A percentile compares a stretch with the other conserved stretches of the same genome.
Conservation (phyloP, 805 yeast species). For the Yarrowia sp. region DNA sequence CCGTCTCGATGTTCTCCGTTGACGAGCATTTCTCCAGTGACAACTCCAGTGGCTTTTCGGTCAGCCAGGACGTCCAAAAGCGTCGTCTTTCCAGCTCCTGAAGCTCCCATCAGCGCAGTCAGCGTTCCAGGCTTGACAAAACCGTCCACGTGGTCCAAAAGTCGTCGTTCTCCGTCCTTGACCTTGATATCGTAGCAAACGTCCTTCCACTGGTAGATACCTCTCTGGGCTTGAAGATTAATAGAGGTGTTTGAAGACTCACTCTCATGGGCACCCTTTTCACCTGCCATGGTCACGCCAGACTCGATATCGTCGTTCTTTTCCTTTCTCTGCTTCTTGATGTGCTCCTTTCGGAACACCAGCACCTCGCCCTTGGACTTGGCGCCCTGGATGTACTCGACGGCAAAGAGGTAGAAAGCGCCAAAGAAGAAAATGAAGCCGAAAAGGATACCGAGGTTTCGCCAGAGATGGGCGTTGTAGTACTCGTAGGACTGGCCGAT, state of each 20-base stretch:
- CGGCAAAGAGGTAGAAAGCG: constrained; percentile 58
- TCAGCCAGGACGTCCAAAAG: constrained; percentile 21
- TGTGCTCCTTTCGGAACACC: constrained; percentile 53
- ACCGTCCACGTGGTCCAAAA: constrained; percentile 51
- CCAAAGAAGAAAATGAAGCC: constrained; percentile 65
- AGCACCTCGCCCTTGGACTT: constrained; percentile 65
- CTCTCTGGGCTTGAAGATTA: constrained; percentile 31
- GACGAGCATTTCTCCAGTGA: constrained; percentile 17
- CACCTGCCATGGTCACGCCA: constrained; percentile 10
- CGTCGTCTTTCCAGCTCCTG: constrained; percentile 11
- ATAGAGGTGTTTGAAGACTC: constrained; percentile 11
- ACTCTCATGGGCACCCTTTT: constrained; percentile 18
- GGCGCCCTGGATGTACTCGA: constrained; percentile 55
- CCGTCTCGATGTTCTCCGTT: constrained; percentile 6
- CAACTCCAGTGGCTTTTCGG: constrained; percentile 20
- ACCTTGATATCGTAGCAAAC: constrained; percentile 73
- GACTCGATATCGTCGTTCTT: constrained; percentile 24
- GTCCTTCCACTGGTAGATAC: constrained; percentile 75
- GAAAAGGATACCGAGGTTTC: constrained; percentile 67
- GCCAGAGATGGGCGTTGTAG: constrained; percentile 61
- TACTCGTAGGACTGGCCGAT: constrained; percentile 56
- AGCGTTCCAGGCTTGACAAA: constrained; percentile 23
- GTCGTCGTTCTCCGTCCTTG: constrained; percentile 59
- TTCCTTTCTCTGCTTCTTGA: constrained; percentile 28
- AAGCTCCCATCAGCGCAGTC: constrained; percentile 11